A percentile compares a stretch with the other conserved stretches of the same genome.
phyloP scores from a whole-genome alignment of 2,329 filamentous ascomycete species.

The Fusarium anguioides region DNA sequence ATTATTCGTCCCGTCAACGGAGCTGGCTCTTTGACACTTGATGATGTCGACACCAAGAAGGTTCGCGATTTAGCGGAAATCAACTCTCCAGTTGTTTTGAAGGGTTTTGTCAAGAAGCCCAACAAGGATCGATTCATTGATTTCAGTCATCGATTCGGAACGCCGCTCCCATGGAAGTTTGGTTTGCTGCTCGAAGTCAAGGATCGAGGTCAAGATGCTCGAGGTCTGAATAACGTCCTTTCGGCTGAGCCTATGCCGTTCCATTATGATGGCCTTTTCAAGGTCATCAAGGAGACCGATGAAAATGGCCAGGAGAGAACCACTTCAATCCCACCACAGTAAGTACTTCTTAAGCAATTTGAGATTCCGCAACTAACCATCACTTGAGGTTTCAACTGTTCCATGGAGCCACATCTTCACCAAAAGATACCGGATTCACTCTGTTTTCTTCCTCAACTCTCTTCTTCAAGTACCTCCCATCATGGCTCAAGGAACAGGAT shows the following conservation, averaged over 20 bases:
- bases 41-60: constrained; percentile 57
- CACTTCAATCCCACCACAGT: constrained; percentile 57
- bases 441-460: constrained; percentile 64
- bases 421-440: constrained; percentile 63
- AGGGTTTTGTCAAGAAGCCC: constrained; percentile 61
- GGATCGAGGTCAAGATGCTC: constrained; percentile 57
- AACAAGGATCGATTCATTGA: constrained; percentile 58
- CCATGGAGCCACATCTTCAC: constrained; percentile 58
- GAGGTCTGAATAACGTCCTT: constrained; percentile 63
- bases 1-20: constrained; percentile 53
- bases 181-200: constrained; percentile 63
- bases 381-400: constrained; percentile 65
- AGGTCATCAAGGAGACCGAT: constrained; percentile 56
- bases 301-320: constrained; percentile 54
- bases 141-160: constrained; percentile 60
- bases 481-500: constrained; percentile 49
- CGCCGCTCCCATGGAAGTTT: constrained; percentile 63
- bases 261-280: constrained; percentile 68
- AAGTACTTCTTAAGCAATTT: constrained; percentile 18
- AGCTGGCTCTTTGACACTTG: constrained; percentile 51
- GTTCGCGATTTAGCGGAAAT: constrained; percentile 58
- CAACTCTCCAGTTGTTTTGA: constrained; percentile 65
- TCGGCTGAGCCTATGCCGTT: constrained; percentile 67
- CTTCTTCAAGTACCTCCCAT: constrained; percentile 60
- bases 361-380: not conserved